Conservation (phyloP, 2,329 filamentous ascomycete species). For the Pseudopyrenochaeta lycopersici region DNA sequence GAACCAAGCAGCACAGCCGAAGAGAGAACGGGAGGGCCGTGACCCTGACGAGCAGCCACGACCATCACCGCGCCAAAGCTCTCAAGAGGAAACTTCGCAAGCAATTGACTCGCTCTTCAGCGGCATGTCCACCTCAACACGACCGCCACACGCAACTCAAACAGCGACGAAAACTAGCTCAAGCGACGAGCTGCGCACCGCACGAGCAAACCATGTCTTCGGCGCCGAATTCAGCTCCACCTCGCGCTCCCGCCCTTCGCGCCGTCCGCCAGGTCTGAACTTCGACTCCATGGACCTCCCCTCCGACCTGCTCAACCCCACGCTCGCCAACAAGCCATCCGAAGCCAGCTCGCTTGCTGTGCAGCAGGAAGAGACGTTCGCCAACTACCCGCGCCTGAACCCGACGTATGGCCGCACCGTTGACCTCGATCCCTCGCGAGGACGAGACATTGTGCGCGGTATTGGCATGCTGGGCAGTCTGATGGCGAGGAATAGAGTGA, state of each 20-base stretch:
- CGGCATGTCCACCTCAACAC: slow-evolving; percentile 10
- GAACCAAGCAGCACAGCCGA: slow-evolving; percentile 17
- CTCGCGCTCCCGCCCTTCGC: slow-evolving; percentile 1
- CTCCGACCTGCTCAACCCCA: slow-evolving; percentile 20
- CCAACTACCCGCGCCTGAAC: slow-evolving; percentile 46
- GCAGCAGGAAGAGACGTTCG: slow-evolving; percentile 30
- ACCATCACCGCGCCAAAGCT: slow-evolving; percentile 2
- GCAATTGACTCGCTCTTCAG: slow-evolving; percentile 37
- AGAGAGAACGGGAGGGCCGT: slow-evolving; percentile 9
- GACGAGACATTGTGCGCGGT: slow-evolving; percentile 59
- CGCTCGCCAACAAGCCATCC: slow-evolving; percentile 26
- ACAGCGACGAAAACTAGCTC: slow-evolving; percentile 1
- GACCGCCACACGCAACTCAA: slow-evolving; percentile 4
- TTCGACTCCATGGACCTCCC: slow-evolving; percentile 32
- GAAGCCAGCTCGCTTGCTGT: slow-evolving; percentile 16
- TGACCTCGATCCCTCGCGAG: slow-evolving; percentile 39
- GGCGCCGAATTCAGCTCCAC: slow-evolving; percentile 26
- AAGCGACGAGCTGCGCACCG: slow-evolving; percentile 7
- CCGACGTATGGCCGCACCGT: slow-evolving; percentile 53
- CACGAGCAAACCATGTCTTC: slow-evolving; percentile 21
- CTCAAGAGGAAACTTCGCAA: slow-evolving; percentile 16
- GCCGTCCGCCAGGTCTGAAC: slow-evolving; percentile 9
- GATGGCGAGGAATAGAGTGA: slow-evolving; percentile 66
- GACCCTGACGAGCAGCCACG: slow-evolving; percentile 2
- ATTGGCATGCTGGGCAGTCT: slow-evolving; percentile 54